Evolutionary conservation across 805 yeast genomes (phyloP), one percentile per base, ranked within the genome.

Genomic region (Saccharomycopsis fibuligera): DNA sequence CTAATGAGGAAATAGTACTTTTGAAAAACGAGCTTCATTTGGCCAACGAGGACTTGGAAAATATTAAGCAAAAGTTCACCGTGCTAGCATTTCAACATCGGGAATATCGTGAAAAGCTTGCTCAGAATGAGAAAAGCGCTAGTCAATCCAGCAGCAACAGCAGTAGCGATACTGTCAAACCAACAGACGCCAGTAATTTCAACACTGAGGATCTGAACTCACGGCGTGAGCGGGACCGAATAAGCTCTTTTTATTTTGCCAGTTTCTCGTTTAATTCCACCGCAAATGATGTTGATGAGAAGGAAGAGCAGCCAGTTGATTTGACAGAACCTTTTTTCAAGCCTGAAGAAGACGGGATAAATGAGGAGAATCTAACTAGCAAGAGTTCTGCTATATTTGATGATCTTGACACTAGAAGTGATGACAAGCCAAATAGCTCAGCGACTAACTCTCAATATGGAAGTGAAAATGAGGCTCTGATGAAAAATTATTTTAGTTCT

Each of bases 61-160:
- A 41, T 10, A 48, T 50, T 24, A 50, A 50, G 23, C 54, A 47
- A 5, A 47, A 48, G 24, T 50, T 47, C 44, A 50, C 54, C 6
- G 54, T 50, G 29, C 22, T 50, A 25, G 46, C 51, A 17, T 50
- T 39, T 29, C 54, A 50, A 25, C 33, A 46, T 24, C 41, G 42
- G 2, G 54, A 50, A 24, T 44, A 43, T 25, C 24, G 38, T 16
- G 39, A 44, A 10, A 25, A 48, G 23, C 33, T 16, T 21, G 19
- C 10, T n/a, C 35, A 41, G n/a, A 36, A 5, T 16, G n/a, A 44
- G 27, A 16, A 29, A 42, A 17, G 16, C 17, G 16, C 10, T 35
- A 5, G 47, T 14, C 19, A 22, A 27, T 27, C 38, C 5, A 35
- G 22, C 27, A 35, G 47, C 31, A 44, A 22, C 17, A 10, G 33